Base-by-base conservation (phyloP, 1,139 yeast genomes). In the Pneumocystis sp. region DNA sequence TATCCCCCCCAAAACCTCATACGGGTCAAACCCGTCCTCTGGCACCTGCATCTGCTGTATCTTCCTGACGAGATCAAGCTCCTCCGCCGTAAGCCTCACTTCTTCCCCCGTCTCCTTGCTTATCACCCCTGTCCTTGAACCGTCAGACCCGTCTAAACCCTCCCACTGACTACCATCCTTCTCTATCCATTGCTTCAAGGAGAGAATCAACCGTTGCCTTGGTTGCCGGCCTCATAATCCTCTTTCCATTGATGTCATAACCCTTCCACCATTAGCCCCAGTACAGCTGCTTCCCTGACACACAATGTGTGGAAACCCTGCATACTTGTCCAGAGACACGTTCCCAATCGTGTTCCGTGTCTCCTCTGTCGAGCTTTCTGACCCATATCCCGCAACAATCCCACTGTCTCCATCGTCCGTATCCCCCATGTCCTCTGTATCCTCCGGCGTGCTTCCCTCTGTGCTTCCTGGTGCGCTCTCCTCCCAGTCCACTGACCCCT, bases 201-300 rank as follows among this genome's bases (percentile, higher is more conserved):
- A 93, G 80, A 71, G 86, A 87, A 73, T 93, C 97, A 71, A 95
- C 81, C 0, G 98, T 98, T 66, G 95, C 85, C 8, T 96, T 96
- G 73, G 89, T 87, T 19, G 97, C 98, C 15, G 99, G 99, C 76
- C 99, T 84, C 97, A 95, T 91, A 72, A 93, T 90, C 73, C 98
- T 84, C 75, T 90, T 91, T 73, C 99, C 98, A 75, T 95, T 95
- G 72, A 93, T 90, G 75, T 90, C 95, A 76, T 93, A 93, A 65
- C 57, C 57, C 57, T 50, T 25, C 40, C 40, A 12, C 40, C 10
- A 7, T 37, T 37, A 37, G 40, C 40, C 10, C 2, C 10, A 37
- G 40, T 12, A 37, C 40, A 4, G 40, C 40, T 12, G 40, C 40
- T 7, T 2, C 10, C 10, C 15, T 1, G 40, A 37, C 40, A 10